Evolutionary conservation across 2,329 filamentous ascomycete species (phyloP), one percentile per base, ranked within the genome.

Genomic region (Curvularia eragrostidis): DNA sequence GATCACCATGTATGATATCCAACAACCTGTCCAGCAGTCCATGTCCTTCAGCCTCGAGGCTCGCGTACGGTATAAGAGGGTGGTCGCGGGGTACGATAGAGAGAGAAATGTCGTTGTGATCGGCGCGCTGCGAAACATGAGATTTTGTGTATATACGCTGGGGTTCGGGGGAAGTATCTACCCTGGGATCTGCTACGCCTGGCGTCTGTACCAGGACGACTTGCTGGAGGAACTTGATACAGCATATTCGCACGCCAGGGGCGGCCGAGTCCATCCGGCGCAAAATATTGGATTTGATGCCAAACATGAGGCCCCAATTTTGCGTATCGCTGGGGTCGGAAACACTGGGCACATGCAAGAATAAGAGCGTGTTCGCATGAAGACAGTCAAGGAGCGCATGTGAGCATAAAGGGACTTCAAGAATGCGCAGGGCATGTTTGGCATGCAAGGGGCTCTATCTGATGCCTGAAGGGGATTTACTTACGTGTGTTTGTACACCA

Each of bases 211-310:
- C 91, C 65, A 97, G 85, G 43, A 99, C 90, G 43, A 98, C 91
- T 63, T 91, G 88, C 80, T 99, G 94, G 36, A 92, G 89, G 77
- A 99, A 99, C 78, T 99, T 99, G 83, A 98, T 89, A 80, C 95
- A 98, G 82, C 93, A 96, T 75, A 98, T 89, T 69, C 89, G 89
- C 62, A 98, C 86, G 2, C 91, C 89, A 12, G 89, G 84, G 13
- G 86, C 81, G 18, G 91, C 89, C 42, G 83, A 85, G 68, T 97
- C 94, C 94, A 96, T 97, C 71, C 95, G 87, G 58, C 87, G 87
- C 59, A 99, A 78, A 66, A 99, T 95, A 69, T 89, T 90, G 54
- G 90, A 87, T 81, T 99, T 99, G 78, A 98, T 94, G 10, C 88
- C 85, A 52, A 87, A 84, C 86, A 98, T 96, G 64, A 89, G 87